phyloP scores from a whole-genome alignment of 2,329 filamentous ascomycete genomes.

The Aureobasidium sp. region DNA sequence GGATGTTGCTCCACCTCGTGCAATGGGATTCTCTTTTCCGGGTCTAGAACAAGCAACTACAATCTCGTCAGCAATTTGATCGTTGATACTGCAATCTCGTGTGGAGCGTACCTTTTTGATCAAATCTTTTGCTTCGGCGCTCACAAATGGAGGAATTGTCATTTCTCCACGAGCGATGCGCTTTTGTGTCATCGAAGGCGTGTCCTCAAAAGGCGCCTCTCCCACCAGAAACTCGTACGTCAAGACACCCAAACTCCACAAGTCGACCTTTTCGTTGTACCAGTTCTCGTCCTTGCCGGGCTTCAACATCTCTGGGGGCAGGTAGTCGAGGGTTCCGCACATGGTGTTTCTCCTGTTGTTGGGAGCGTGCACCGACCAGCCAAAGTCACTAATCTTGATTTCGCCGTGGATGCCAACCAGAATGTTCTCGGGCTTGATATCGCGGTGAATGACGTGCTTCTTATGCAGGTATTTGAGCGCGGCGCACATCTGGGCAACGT shows the following conservation, averaged over 20 bases:
- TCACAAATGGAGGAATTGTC: conserved; percentile 17
- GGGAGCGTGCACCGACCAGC: conserved; percentile 18
- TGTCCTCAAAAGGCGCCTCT: conserved; percentile 18
- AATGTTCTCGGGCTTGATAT: conserved; percentile 19
- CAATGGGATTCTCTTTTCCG: conserved; percentile 17
- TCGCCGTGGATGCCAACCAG: conserved; percentile 18
- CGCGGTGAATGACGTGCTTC: conserved; percentile 19
- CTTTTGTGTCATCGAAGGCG: conserved; percentile 17
- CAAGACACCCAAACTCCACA: conserved; percentile 18
- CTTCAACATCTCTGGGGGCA: conserved; percentile 19
- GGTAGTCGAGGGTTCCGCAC: conserved; percentile 18
- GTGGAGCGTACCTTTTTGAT: conserved; percentile 18
- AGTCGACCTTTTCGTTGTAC: conserved; percentile 19
- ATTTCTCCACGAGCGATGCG: conserved; percentile 19
- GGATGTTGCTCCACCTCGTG: conserved; percentile 17
- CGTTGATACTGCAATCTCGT: background rate
- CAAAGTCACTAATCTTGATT: conserved; percentile 19
- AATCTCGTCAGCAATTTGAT: background rate
- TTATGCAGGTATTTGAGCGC: conserved; percentile 18
- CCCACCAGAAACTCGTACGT: conserved; percentile 18
- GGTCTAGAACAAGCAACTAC: conserved; percentile 17
- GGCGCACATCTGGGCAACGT: conserved; percentile 17
- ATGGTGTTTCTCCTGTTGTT: conserved; percentile 19
- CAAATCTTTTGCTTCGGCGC: conserved; percentile 17
- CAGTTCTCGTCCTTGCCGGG: conserved; percentile 16